These are phyloP conservation scores for Candida ipomoeae DNA, from an alignment of 805 yeast species.

Conservation along the genomic window DNA sequence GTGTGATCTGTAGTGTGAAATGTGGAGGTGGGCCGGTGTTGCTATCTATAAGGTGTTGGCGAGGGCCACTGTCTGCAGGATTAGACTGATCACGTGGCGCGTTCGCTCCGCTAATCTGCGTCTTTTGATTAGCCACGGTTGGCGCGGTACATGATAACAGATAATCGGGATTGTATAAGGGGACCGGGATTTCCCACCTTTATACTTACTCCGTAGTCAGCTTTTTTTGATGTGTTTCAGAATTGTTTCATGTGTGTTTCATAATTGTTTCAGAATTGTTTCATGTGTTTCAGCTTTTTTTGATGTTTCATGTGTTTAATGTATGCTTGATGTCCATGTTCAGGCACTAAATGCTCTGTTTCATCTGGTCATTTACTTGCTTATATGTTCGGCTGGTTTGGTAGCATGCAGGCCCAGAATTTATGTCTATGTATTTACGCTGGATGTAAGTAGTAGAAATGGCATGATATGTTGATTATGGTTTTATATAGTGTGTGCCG, in stretches of 20 bases:
- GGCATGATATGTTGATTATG: no score
- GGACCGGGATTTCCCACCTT: no score
- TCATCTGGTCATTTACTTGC: not conserved
- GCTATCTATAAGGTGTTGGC: conserved; percentile 1
- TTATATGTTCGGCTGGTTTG: no score
- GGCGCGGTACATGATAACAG: not conserved
- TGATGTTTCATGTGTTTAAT: no score
- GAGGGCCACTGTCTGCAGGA: conserved; percentile 6
- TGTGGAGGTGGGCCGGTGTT: not conserved
- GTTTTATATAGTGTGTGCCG: no score
- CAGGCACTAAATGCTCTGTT: not conserved
- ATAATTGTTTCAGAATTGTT: not conserved
- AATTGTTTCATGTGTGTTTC: not conserved
- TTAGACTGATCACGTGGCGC: not conserved
- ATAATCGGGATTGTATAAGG: no score
- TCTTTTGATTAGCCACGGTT: conserved; percentile 1
- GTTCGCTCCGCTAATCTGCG: not conserved
- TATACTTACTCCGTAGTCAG: no score
- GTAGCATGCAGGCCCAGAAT: no score
- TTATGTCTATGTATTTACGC: no score
- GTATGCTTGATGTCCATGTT: no score
- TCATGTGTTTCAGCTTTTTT: no score
- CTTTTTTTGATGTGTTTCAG: not conserved
- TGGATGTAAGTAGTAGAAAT: no score
- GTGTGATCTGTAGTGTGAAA: not conserved